phyloP scores from a whole-genome alignment of 371 early-diverging fungal genomes.

The Apophysomyces trapeziformis region DNA sequence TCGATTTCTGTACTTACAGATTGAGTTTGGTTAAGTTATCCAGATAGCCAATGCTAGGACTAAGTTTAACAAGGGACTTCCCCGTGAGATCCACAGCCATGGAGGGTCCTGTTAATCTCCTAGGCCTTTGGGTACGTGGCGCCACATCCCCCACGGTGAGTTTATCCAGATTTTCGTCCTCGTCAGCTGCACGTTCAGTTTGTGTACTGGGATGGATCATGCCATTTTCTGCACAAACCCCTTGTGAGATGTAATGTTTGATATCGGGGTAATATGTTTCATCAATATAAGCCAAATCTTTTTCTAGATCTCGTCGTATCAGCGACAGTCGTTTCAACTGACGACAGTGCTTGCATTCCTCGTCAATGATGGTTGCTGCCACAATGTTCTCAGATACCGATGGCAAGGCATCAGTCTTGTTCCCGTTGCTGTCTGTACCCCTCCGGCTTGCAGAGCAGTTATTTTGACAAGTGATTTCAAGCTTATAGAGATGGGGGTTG shows the following conservation, averaged over 20 bases:
- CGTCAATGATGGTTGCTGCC: slow-evolving; percentile 20
- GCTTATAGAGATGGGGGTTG: slow-evolving; percentile 43
- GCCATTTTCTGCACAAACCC: not conserved
- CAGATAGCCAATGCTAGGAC: slow-evolving; percentile 44
- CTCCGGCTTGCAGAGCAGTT: slow-evolving; percentile 12
- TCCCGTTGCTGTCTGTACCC: not conserved
- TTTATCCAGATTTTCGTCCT: slow-evolving; percentile 32
- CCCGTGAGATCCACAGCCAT: slow-evolving; percentile 39
- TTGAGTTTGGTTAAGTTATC: slow-evolving; percentile 45
- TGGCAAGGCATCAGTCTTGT: not conserved
- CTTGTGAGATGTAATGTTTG: slow-evolving; percentile 22
- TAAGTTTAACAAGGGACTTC: slow-evolving; percentile 39
- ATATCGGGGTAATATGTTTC: slow-evolving; percentile 45
- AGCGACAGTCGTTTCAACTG: slow-evolving; percentile 36
- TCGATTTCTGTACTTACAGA: slow-evolving; percentile 28
- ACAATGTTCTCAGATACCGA: slow-evolving; percentile 11
- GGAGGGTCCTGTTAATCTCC: slow-evolving; percentile 25
- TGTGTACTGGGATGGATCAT: not conserved
- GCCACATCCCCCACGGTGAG: slow-evolving; percentile 39
- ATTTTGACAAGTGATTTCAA: slow-evolving; percentile 35
- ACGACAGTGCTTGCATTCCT: slow-evolving; percentile 32
- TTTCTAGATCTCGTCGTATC: slow-evolving; percentile 35
- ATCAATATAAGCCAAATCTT: slow-evolving; percentile 48
- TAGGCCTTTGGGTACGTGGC: slow-evolving; percentile 20
- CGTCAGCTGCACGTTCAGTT: slow-evolving; percentile 5